Base-by-base conservation (phyloP, 2,329 filamentous ascomycete genomes). In the Talaromyces sp. region DNA sequence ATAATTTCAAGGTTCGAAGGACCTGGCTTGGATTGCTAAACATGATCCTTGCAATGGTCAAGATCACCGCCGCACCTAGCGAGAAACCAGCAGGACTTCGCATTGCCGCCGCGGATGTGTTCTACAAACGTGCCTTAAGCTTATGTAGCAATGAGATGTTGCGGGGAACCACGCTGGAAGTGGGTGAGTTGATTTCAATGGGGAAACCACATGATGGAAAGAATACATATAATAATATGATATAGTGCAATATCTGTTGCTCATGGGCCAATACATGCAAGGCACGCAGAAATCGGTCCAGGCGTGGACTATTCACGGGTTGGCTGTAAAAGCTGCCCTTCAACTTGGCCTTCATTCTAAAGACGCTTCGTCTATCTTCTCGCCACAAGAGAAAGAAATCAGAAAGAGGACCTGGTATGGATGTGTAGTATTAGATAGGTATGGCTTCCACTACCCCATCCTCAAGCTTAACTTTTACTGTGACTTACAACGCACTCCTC, bases 281-380 rank as follows among this genome's bases (percentile, higher is more conserved):
- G 82, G 82, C 1, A 83, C 82, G 0, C 80, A 83, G 47, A 78
- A 78, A 18, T 83, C 82, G 0, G 73, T 83, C 1, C 78, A 84
- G 60, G 79, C 83, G 1, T 86, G 83, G 82, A 81, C 76, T 0
- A 75, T 81, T 0, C 83, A 85, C 63, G 83, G 83, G 0, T 71
- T 85, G 0, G 78, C 82, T 0, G 78, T 84, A 3, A 81, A 79
- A 63, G 78, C 79, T 0, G 82, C 83, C 0, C 71, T 82, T n/a
- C 78, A 82, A 30, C 70, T 85, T 1, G 83, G 83, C 0, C 68
- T 85, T 0, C 83, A 85, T 62, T 82, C 79, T 0, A 69, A 68
- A 5, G 67, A 78, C 18, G 73, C 76, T 0, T 70, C 73, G 0
- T 67, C 66, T 6, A 63, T 69, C 0, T 78, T 80, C 44, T 66